Evolutionary conservation across 495 filamentous ascomycete genomes (phyloP), one percentile per base, ranked within the genome.

Genomic region (Podospora pseudocomata): DNA sequence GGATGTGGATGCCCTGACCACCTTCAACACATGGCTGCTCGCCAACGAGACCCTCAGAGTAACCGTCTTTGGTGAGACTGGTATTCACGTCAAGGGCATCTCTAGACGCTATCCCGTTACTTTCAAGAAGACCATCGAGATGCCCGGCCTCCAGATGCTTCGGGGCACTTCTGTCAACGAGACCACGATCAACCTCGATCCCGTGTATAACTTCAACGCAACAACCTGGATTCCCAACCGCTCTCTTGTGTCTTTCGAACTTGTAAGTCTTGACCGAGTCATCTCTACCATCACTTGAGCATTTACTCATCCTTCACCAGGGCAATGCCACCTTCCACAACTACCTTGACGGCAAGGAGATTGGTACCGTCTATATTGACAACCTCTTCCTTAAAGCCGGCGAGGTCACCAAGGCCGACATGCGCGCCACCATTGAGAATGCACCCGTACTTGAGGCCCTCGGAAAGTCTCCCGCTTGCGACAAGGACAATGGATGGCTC

Each of bases 161-260:
- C 76, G 79, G 18, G 88, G 90, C 67, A 86, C 89, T 70, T 80
- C 80, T 9, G 81, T 91, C 39, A 78, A 82, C 32, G 75, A 85
- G 20, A 80, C 86, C 70, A 75, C 75, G 56, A 82, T 90, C 64
- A 70, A 83, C 59, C 62, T 81, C 63, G 68, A 71, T 16, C 53
- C 73, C 6, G 73, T 80, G 39, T 55, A 84, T 63, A 92, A 93
- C 78, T 85, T 91, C 81, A 79, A 83, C 39, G 91, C 86, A 71
- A 84, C 79, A 4, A 84, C 86, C 49, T 80, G 73, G 64, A 90
- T 94, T 53, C 91, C 91, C 66, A 94, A 94, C 74, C 86, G 84
- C 5, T 88, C 90, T 3, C 76, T 87, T 63, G 80, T 92, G 76
- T 86, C 86, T 5, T 79, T 94, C 60, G 75, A 81, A 20, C 82